A percentile compares a stretch with the other conserved stretches of the same genome.
phyloP scores from a whole-genome alignment of 192 early-diverging fungal species.

The Spizellomyces punctatus region DNA sequence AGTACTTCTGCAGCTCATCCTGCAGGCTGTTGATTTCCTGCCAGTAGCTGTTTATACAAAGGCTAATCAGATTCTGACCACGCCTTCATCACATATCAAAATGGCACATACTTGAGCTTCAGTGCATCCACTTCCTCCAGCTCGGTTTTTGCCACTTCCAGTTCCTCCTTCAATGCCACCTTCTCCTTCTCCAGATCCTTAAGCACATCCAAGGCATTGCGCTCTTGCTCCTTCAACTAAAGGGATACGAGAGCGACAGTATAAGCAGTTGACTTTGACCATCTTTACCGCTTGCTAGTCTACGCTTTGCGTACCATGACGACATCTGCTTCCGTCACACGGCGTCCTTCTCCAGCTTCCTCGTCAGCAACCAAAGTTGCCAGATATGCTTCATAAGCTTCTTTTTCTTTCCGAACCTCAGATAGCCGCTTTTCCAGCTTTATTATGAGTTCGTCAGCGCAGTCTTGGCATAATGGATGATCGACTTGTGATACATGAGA shows the following conservation, averaged over 20 bases:
- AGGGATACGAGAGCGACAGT: too few relatives aligned
- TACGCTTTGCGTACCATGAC: neutral
- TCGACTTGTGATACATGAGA: slow-evolving; percentile 71
- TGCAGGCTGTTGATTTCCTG: slow-evolving; percentile 77
- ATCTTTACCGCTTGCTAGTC: too few relatives aligned
- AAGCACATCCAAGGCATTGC: slow-evolving; percentile 46
- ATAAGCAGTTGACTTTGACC: too few relatives aligned
- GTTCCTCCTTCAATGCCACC: slow-evolving; percentile 53
- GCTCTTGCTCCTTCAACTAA: slow-evolving; percentile 46
- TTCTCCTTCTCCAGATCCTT: slow-evolving; percentile 59
- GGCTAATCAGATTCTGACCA: neutral
- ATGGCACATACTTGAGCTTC: slow-evolving; percentile 55
- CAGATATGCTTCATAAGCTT: slow-evolving; percentile 78
- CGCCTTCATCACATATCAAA: neutral
- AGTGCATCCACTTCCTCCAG: slow-evolving; percentile 32
- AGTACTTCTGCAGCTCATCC: slow-evolving; percentile 60
- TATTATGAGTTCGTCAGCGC: slow-evolving; percentile 77
- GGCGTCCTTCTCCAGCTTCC: neutral
- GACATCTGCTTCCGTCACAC: slow-evolving; percentile 20
- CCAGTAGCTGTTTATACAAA: slow-evolving; percentile 29
- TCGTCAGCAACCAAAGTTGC: slow-evolving; percentile 29
- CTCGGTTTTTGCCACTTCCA: slow-evolving; percentile 14
- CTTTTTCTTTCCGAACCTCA: slow-evolving; percentile 72
- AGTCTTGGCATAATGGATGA: slow-evolving; percentile 91
- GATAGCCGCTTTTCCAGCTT: slow-evolving; percentile 68